Evolutionary conservation across 352 stramenopile species (phyloP).

Genomic region (Elongisporangium prolatum): DNA sequence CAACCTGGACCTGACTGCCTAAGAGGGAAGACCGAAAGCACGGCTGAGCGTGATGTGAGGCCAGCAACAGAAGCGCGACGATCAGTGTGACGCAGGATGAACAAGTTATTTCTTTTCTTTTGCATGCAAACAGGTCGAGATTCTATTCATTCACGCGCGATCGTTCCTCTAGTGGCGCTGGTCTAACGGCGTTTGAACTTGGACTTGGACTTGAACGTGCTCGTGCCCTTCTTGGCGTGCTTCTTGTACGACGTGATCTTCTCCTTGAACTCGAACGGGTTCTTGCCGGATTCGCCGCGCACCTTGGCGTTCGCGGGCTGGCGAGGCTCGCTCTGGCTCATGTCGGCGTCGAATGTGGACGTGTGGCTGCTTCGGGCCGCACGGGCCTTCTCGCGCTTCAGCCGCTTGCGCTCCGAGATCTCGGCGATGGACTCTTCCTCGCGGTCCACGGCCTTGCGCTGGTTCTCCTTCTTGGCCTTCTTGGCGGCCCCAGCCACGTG

Average conservation of each 20-base stretch:
- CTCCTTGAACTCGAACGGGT: slow-evolving; percentile 85
- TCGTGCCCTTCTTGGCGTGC: slow-evolving; percentile 82
- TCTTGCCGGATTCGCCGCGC: slow-evolving; percentile 37
- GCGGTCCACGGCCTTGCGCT: slow-evolving; percentile 42
- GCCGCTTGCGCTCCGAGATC: slow-evolving; percentile 70
- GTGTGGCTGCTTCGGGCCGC: slow-evolving; percentile 49
- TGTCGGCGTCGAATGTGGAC: slow-evolving; percentile 71
- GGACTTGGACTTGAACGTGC: slow-evolving; percentile 89
- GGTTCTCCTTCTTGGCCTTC: slow-evolving; percentile 73
- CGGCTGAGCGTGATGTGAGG: background rate
- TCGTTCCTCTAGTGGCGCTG: slow-evolving; percentile 12
- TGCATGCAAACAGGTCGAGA: slow-evolving; percentile 2
- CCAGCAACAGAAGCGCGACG: background rate
- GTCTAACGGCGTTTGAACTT: slow-evolving; percentile 85
- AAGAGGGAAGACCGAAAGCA: background rate
- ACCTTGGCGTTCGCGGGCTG: slow-evolving; percentile 31
- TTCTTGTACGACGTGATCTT: slow-evolving; percentile 90
- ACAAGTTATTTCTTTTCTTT: background rate
- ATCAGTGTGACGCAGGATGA: background rate
- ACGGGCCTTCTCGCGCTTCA: slow-evolving; percentile 71
- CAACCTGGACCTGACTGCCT: slow-evolving; percentile 19
- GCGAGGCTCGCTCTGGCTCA: slow-evolving; percentile 30
- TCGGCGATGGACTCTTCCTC: slow-evolving; percentile 80
- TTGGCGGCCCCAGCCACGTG: slow-evolving; percentile 76
- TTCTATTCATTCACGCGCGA: background rate